Conservation (phyloP, 345 rosid genomes). For the Citrus trifoliata region DNA sequence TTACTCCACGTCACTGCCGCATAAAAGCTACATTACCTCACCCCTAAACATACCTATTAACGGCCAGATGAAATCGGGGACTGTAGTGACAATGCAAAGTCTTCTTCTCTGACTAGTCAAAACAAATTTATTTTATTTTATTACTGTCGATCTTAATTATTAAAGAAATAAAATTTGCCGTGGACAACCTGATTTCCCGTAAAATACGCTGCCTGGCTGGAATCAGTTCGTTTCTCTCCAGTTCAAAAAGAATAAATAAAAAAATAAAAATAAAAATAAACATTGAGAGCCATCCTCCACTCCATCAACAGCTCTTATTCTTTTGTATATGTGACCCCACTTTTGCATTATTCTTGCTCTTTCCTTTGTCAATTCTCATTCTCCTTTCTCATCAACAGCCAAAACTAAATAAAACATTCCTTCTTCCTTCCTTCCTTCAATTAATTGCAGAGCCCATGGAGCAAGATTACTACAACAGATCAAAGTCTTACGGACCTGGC, state of each 20-base stretch:
- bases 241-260: no score
- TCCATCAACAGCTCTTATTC: background rate
- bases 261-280: no score
- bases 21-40: no score
- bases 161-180: background rate
- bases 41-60: no score
- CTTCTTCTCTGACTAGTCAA: slow-evolving; percentile 8
- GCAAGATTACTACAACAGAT: slow-evolving; percentile 43
- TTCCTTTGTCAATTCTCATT: background rate
- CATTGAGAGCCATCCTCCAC: background rate
- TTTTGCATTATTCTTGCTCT: no score
- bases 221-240: background rate
- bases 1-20: no score
- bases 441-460: slow-evolving; percentile 37
- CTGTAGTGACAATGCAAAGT: no score
- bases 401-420: background rate
- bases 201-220: slow-evolving; percentile 22
- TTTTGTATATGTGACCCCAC: no score
- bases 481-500: slow-evolving; percentile 44
- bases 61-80: no score
- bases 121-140: background rate
- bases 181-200: slow-evolving; percentile 20
- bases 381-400: background rate
- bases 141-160: no score
- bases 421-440: background rate